These are phyloP conservation scores for Pythium vanterpoolii DNA, from an alignment of 352 stramenopile species.

Conservation along the genomic window DNA sequence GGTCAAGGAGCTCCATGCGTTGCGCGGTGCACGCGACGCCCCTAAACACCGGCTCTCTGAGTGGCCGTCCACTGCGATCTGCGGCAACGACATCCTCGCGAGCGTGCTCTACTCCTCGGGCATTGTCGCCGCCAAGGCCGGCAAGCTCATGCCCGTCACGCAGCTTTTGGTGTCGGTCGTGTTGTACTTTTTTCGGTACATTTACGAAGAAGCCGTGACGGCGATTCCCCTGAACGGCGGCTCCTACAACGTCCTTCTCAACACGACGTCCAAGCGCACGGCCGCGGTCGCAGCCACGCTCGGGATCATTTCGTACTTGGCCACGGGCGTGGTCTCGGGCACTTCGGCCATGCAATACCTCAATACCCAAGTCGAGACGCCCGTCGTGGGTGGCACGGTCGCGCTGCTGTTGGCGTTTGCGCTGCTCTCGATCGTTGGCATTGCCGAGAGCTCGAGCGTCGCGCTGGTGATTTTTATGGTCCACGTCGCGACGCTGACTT, in stretches of 20 bases:
- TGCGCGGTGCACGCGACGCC: conserved; percentile 24
- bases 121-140: conserved; percentile 81
- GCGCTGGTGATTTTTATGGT: conserved; percentile 90
- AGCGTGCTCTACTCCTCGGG: conserved; percentile 91
- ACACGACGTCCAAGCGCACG: conserved; percentile 93
- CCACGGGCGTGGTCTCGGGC: conserved; percentile 88
- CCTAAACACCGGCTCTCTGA: conserved; percentile 74
- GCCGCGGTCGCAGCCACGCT: conserved; percentile 92
- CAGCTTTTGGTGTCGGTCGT: conserved; percentile 86
- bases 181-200: conserved; percentile 89
- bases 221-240: conserved; percentile 95
- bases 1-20: conserved; percentile 23
- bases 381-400: conserved; percentile 76
- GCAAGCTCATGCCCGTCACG: conserved; percentile 88
- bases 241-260: conserved; percentile 95
- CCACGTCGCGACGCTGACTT: conserved; percentile 81
- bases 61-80: conserved; percentile 93
- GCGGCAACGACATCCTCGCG: conserved; percentile 94
- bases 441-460: conserved; percentile 90
- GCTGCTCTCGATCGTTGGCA: conserved; percentile 88
- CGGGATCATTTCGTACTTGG: conserved; percentile 95
- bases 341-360: conserved; percentile 88
- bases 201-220: conserved; percentile 93
- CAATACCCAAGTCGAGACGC: conserved; percentile 64
- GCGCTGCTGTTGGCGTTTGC: conserved; percentile 91